Evolutionary conservation across 2,329 filamentous ascomycete genomes (phyloP), one percentile per base, ranked within the genome.

Genomic region (Cladosporium sp.): DNA sequence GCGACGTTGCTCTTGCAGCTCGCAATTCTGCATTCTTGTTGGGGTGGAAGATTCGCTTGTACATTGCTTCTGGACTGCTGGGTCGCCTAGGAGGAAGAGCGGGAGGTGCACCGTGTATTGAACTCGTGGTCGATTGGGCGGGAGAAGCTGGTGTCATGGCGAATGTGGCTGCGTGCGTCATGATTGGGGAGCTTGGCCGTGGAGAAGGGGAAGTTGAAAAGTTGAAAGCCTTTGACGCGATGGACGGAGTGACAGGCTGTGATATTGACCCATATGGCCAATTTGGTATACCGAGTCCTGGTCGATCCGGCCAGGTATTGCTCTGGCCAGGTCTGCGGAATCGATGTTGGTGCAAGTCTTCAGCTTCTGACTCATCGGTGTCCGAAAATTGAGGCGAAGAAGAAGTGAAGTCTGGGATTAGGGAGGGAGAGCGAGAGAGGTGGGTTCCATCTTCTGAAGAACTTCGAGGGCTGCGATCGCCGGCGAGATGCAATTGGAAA

Each of bases 31-130:
- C 18, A 12, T 52, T 59, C 29, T 65, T 66, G 10, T 65, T 52
- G 11, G 62, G 63, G 35, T 81, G 79, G 65, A 81, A 81, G 0
- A 81, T 69, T 5, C 73, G 73, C 70, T 80, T 80, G 66, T 81
- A 82, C 5, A 74, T 74, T 1, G 74, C 66, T 64, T 80, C 79
- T 1, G 79, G 77, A 1, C 76, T 76, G 67, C 78, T 80, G 0
- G 77, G 66, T 1, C 75, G 76, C 67, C 78, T 80, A 0, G 78
- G 64, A 49, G 65, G 40, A 18, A 33, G 50, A 18, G 65, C 18
- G n/a, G 28, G 55, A 29, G 18, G 44, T 46, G 1, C 53, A 40
- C 7, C 50, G 49, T 33, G 60, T 37, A 21, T 55, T 21, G 66
- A 26, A 23, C 56, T 65, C n/a, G 50, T 44, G 8, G 67, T 61